Evolutionary conservation across 2,329 filamentous ascomycete genomes (phyloP).

Genomic region (Aspergillus unguis): DNA sequence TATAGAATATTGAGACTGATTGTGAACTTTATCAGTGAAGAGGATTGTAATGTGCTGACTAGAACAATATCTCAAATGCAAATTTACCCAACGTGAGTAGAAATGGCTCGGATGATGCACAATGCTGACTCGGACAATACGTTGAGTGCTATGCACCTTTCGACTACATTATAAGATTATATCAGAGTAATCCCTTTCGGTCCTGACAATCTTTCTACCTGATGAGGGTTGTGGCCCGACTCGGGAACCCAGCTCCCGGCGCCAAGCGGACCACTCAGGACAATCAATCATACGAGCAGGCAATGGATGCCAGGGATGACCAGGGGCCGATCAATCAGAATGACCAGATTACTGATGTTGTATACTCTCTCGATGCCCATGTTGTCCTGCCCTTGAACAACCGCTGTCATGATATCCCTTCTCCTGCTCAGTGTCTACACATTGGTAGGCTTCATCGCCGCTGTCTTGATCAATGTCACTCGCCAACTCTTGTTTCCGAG

Average conservation of each 20-base stretch:
- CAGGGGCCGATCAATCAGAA: conserved; percentile 5
- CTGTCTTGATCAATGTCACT: conserved; percentile 15
- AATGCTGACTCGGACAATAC: too few species aligned
- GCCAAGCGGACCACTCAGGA: not conserved
- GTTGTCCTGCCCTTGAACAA: not conserved
- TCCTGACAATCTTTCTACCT: not conserved
- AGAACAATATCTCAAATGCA: too few species aligned
- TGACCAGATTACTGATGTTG: conserved; percentile 7
- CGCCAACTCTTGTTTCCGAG: conserved; percentile 20
- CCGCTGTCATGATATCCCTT: conserved; percentile 17
- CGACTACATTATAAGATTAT: not conserved
- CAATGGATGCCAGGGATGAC: not conserved
- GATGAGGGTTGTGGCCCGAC: conserved; percentile 1
- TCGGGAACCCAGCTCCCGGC: conserved; percentile 9
- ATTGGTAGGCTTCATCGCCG: conserved; percentile 7
- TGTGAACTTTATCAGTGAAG: too few species aligned
- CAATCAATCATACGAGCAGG: too few species aligned
- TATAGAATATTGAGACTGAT: too few species aligned
- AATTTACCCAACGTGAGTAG: too few species aligned
- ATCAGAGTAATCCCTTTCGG: not conserved
- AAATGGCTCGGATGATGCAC: too few species aligned
- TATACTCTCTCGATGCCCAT: not conserved
- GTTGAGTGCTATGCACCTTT: not conserved
- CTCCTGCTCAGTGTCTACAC: conserved; percentile 13
- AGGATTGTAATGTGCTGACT: too few species aligned